A percentile compares a stretch with the other conserved stretches of the same genome.
These are phyloP conservation scores for Adenanthera pavonina DNA, from an alignment of 306 rosid genomes.

Conservation along the genomic window DNA sequence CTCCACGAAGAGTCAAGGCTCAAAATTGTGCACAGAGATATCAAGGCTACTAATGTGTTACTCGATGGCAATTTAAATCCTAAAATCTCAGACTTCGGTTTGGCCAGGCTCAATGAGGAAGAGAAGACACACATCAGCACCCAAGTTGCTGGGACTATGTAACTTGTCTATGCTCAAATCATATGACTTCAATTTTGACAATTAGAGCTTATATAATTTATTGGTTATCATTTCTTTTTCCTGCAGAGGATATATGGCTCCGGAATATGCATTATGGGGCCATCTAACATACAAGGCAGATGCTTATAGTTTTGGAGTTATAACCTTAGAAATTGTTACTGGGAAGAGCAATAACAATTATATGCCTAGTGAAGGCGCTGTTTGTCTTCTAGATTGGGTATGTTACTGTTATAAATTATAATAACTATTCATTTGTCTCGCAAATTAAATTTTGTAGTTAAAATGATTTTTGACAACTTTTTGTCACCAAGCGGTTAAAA, in stretches of 20 bases:
- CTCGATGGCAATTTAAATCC: slow-evolving; percentile 69
- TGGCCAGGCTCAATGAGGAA: slow-evolving; percentile 73
- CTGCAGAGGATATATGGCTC: slow-evolving; percentile 83
- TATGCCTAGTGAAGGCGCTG: slow-evolving; percentile 52
- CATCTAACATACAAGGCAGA: slow-evolving; percentile 71
- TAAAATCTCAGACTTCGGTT: slow-evolving; percentile 81
- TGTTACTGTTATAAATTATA: not conserved
- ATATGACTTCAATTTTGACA: not conserved
- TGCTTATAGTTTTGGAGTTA: slow-evolving; percentile 79
- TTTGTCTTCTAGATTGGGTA: slow-evolving; percentile 78
- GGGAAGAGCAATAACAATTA: slow-evolving; percentile 68
- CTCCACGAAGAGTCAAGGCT: slow-evolving; percentile 76
- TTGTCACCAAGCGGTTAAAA: not conserved
- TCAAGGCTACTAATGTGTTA: slow-evolving; percentile 81
- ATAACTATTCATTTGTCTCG: not conserved
- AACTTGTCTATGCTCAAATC: slow-evolving; percentile 26
- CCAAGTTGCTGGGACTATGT: slow-evolving; percentile 89
- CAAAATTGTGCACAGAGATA: slow-evolving; percentile 78
- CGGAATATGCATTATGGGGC: slow-evolving; percentile 84
- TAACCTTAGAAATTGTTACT: slow-evolving; percentile 66
- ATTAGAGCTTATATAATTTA: not conserved
- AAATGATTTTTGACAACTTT: not conserved
- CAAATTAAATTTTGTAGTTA: not conserved
- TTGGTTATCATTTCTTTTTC: not conserved
- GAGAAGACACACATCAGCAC: slow-evolving; percentile 80